Conservation (phyloP, 768 basidiomycete genomes). For the Erythrobasidium yunnanense region DNA sequence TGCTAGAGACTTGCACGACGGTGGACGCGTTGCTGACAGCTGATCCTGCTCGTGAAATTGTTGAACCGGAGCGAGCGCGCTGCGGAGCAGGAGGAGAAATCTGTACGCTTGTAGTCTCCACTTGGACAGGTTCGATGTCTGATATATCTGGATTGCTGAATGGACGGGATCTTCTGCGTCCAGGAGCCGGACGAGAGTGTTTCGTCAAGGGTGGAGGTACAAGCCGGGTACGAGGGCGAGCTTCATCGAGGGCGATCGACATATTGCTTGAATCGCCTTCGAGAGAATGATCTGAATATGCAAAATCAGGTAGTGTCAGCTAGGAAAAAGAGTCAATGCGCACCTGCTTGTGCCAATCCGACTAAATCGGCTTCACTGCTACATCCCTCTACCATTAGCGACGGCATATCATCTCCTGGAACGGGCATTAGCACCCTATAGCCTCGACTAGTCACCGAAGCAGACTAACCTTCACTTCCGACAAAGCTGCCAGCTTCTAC, state of each 20-base stretch:
- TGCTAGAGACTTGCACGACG: constrained; percentile 73
- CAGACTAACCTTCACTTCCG: background rate
- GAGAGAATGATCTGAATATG: background rate
- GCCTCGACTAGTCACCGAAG: background rate
- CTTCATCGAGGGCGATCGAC: constrained; percentile 7
- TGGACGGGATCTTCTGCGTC: background rate
- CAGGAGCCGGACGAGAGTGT: background rate
- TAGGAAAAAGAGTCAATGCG: no score
- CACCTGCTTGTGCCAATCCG: background rate
- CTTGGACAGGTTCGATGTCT: background rate
- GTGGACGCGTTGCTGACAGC: constrained; percentile 32
- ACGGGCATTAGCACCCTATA: background rate
- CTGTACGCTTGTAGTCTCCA: background rate
- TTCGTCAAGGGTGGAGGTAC: background rate
- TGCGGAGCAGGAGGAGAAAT: background rate
- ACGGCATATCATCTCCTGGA: background rate
- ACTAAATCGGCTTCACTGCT: background rate
- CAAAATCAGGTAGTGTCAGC: background rate
- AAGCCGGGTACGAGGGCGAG: constrained; percentile 9
- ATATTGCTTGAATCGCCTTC: background rate
- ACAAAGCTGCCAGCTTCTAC: background rate
- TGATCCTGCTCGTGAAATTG: background rate
- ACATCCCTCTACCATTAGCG: no score
- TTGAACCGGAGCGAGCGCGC: background rate
- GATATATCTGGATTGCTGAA: background rate